These are phyloP conservation scores for Nothophoma quercina DNA, from an alignment of 2,329 filamentous ascomycete genomes.

Conservation along the genomic window DNA sequence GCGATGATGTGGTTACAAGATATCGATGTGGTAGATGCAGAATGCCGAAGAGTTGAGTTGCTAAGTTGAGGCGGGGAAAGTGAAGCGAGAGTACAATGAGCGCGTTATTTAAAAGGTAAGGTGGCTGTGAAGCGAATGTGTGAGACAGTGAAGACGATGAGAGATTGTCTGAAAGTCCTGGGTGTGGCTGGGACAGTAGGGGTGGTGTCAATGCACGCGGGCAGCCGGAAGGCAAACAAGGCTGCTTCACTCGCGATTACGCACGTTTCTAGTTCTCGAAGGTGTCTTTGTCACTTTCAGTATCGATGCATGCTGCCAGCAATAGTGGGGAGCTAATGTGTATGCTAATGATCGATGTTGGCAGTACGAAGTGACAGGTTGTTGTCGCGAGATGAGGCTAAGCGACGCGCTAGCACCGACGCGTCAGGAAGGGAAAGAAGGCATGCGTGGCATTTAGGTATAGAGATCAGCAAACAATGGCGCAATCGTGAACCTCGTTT, in stretches of 20 bases:
- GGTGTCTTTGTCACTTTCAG: neutral
- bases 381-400: neutral
- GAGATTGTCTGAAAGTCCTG: neutral
- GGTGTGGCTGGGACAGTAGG: constrained; percentile 1
- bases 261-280: neutral
- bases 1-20: neutral
- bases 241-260: neutral
- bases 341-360: neutral
- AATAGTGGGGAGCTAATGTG: constrained; percentile 1
- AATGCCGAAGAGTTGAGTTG: neutral
- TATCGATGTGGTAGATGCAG: neutral
- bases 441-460: constrained; percentile 1
- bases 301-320: neutral
- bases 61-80: neutral
- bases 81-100: neutral
- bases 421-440: neutral
- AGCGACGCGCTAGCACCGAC: constrained; percentile 12
- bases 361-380: neutral
- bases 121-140: neutral
- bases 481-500: neutral
- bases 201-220: constrained; percentile 5
- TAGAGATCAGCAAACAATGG: neutral
- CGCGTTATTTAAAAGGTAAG: neutral
- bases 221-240: constrained; percentile 2
- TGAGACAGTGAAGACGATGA: neutral